These are phyloP conservation scores for Uromyces viciae-fabae DNA, from an alignment of 1,284 basidiomycete species.

Conservation along the genomic window DNA sequence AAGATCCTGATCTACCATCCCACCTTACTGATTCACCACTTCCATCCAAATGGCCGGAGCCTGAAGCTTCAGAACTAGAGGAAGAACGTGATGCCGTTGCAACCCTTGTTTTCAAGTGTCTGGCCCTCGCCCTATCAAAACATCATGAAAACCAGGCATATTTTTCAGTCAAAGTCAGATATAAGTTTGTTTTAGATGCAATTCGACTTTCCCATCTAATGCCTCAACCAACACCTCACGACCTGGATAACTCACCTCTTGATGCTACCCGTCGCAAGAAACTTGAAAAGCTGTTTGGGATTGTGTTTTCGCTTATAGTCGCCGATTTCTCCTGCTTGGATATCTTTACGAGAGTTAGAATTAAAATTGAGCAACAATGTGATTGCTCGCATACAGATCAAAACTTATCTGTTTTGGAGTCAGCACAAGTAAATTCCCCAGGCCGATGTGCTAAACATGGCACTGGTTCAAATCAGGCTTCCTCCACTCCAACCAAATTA, in stretches of 20 bases:
- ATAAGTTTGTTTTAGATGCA: constrained; percentile 36
- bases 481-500: background rate
- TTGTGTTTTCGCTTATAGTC: constrained; percentile 32
- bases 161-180: constrained; percentile 29
- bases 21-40: constrained; percentile 13
- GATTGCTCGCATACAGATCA: background rate
- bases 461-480: background rate
- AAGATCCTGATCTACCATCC: background rate
- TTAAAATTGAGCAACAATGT: background rate
- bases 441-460: background rate
- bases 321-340: constrained; percentile 33
- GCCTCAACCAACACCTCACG: background rate
- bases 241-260: background rate
- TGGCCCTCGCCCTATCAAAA: constrained; percentile 19
- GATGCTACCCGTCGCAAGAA: background rate
- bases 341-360: constrained; percentile 27
- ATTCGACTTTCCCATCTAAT: constrained; percentile 27
- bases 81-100: constrained; percentile 37
- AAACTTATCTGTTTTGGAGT: background rate
- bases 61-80: background rate
- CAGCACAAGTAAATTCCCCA: background rate
- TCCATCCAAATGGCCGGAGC: background rate
- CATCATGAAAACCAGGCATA: constrained; percentile 33
- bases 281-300: constrained; percentile 33
- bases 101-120: constrained; percentile 38